Percentiles rank a stretch among this genome's conserved stretches.
phyloP scores from a whole-genome alignment of 805 yeast genomes.

The Metschnikowia lunata region DNA sequence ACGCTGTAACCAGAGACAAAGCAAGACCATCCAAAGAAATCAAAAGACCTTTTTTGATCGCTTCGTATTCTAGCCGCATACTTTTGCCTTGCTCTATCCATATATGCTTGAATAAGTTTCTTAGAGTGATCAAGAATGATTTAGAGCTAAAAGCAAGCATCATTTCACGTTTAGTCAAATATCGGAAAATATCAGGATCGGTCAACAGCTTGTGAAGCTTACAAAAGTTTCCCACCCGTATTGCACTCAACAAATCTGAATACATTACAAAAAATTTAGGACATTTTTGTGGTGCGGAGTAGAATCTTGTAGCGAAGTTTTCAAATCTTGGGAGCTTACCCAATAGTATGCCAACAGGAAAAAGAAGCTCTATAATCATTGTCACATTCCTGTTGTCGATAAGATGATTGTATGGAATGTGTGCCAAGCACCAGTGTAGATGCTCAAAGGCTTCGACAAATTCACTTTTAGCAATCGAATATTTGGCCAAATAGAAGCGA shows the following conservation, averaged over 20 bases:
- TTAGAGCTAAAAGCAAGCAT: slow-evolving; percentile 45
- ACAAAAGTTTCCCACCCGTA: slow-evolving; percentile 42
- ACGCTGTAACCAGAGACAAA: slow-evolving; percentile 7
- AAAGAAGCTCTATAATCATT: slow-evolving; percentile 42
- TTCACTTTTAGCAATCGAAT: slow-evolving; percentile 49
- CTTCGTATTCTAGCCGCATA: slow-evolving; percentile 27
- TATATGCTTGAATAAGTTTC: slow-evolving; percentile 40
- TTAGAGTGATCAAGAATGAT: slow-evolving; percentile 38
- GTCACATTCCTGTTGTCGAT: slow-evolving; percentile 33
- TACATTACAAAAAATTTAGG: slow-evolving; percentile 31
- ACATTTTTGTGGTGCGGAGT: slow-evolving; percentile 11
- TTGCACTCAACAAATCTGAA: slow-evolving; percentile 29
- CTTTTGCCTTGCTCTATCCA: slow-evolving; percentile 27
- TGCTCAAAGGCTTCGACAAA: slow-evolving; percentile 46
- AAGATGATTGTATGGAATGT: slow-evolving; percentile 25
- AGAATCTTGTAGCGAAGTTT: slow-evolving; percentile 11
- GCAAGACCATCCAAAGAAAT: slow-evolving; percentile 13
- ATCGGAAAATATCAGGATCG: slow-evolving; percentile 23
- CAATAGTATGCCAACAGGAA: slow-evolving; percentile 51
- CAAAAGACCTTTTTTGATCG: slow-evolving; percentile 20
- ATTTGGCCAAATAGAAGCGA: slow-evolving; percentile 51
- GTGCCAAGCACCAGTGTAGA: slow-evolving; percentile 49
- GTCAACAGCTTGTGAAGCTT: slow-evolving; percentile 28
- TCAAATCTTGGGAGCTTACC: slow-evolving; percentile 48
- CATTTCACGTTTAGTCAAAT: slow-evolving; percentile 35